Conservation (phyloP, 257 asterid genomes). For the Parsonsia alboflavescens region DNA sequence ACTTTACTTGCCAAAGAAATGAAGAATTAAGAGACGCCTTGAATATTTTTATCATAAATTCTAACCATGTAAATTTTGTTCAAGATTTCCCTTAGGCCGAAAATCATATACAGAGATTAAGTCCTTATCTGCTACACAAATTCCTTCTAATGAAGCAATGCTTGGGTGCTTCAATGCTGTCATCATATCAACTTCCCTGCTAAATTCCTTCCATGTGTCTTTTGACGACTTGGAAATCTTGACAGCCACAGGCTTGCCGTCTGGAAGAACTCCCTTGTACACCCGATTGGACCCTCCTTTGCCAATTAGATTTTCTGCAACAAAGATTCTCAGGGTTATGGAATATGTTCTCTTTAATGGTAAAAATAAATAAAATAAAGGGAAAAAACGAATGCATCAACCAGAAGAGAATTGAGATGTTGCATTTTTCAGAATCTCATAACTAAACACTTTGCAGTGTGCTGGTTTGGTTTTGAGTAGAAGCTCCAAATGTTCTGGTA, state of each 20-base stretch:
- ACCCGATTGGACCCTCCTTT: conserved; percentile 80
- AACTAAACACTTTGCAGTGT: conserved; percentile 52
- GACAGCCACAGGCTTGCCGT: conserved; percentile 67
- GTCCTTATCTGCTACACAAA: conserved; percentile 50
- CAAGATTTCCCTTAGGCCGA: conserved; percentile 67
- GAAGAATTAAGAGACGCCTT: no score
- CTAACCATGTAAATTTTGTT: conserved; percentile 74
- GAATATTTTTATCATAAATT: neutral
- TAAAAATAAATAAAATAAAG: neutral
- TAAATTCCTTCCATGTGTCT: conserved; percentile 59
- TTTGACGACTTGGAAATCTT: conserved; percentile 57
- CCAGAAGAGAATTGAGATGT: conserved; percentile 68
- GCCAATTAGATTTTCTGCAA: conserved; percentile 66
- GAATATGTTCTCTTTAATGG: neutral
- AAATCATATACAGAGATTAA: conserved; percentile 69
- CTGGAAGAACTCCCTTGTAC: conserved; percentile 68
- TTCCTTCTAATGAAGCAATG: conserved; percentile 62
- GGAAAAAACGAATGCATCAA: conserved; percentile 15
- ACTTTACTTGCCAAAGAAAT: neutral
- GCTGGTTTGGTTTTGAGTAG: conserved; percentile 39
- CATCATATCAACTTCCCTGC: conserved; percentile 71
- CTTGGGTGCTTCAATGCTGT: conserved; percentile 65
- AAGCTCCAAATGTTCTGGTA: conserved; percentile 50
- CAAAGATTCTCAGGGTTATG: conserved; percentile 4
- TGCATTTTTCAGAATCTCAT: conserved; percentile 40